A percentile compares a stretch with the other conserved stretches of the same genome.
Conservation (phyloP, 192 early-diverging fungal genomes). For the Coemansia erecta region DNA sequence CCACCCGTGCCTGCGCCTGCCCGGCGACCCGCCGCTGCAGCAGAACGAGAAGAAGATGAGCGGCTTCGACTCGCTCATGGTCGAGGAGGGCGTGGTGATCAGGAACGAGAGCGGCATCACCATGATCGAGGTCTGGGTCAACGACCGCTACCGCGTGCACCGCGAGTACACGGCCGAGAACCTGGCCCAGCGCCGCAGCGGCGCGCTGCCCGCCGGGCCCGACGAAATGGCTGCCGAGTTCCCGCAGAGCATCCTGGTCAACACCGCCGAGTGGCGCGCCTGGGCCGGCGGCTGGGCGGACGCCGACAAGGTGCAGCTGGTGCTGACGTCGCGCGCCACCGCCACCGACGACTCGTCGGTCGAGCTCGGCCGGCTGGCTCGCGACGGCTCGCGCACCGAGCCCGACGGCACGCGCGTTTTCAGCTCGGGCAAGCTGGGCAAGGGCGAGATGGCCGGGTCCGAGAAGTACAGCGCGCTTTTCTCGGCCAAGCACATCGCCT, state of each 20-base stretch:
- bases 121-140: constrained; percentile 59
- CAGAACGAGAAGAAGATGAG: constrained; percentile 19
- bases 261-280: constrained; percentile 10
- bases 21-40: constrained; percentile 41
- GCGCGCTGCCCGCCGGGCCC: constrained; percentile 18
- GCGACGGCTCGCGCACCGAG: constrained; percentile 7
- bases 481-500: constrained; percentile 19
- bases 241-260: constrained; percentile 19
- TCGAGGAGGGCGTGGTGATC: constrained; percentile 37
- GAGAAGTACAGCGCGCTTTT: constrained; percentile 30
- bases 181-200: constrained; percentile 21
- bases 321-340: constrained; percentile 33
- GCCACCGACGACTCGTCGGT: constrained; percentile 19
- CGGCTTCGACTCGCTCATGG: constrained; percentile 24
- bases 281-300: constrained; percentile 34
- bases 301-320: constrained; percentile 31
- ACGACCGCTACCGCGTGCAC: constrained; percentile 49
- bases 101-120: constrained; percentile 54
- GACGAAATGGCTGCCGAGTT: constrained; percentile 29
- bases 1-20: constrained; percentile 60
- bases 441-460: constrained; percentile 40
- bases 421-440: constrained; percentile 32
- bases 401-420: constrained; percentile 25
- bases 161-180: constrained; percentile 56
- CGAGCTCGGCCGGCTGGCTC: constrained; percentile 12